Percentiles rank a stretch among this genome's conserved stretches.
Conservation (phyloP, 768 basidiomycete species). For the Amanita muscaria region DNA sequence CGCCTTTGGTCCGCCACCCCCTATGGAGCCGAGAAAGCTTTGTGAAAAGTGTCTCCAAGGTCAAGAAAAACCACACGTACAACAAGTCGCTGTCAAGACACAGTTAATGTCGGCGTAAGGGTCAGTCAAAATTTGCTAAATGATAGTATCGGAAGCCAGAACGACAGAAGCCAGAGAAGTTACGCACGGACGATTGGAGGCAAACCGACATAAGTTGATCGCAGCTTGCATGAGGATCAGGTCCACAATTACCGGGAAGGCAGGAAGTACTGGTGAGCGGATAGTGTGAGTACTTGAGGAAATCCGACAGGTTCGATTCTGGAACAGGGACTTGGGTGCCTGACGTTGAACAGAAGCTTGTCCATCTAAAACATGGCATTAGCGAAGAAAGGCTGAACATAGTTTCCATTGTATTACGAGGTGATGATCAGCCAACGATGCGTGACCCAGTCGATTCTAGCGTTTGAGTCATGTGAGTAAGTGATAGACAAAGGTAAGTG, state of each 20-base stretch:
- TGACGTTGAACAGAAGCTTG: conserved; percentile 12
- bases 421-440: conserved; percentile 9
- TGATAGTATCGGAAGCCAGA: not conserved
- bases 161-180: not conserved
- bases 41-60: too few species aligned
- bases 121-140: conserved; percentile 9
- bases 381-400: not conserved
- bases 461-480: not conserved
- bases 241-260: not conserved
- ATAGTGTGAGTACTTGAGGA: conserved; percentile 8
- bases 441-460: not conserved
- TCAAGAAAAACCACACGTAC: too few species aligned
- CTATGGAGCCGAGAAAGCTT: too few species aligned
- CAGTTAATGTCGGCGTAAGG: conserved; percentile 9
- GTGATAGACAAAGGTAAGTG: not conserved
- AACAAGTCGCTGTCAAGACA: conserved; percentile 8
- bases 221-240: conserved; percentile 11
- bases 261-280: conserved; percentile 10
- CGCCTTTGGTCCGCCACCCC: conserved; percentile 4
- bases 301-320: conserved; percentile 9
- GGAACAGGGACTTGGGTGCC: conserved; percentile 7
- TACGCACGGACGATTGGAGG: conserved; percentile 1
- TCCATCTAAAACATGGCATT: conserved; percentile 7
- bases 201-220: conserved; percentile 9
- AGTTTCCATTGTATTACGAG: too few species aligned